Base-by-base conservation (phyloP, 176 grass and related monocot genomes). In the Dendrocalamus sinicus region DNA sequence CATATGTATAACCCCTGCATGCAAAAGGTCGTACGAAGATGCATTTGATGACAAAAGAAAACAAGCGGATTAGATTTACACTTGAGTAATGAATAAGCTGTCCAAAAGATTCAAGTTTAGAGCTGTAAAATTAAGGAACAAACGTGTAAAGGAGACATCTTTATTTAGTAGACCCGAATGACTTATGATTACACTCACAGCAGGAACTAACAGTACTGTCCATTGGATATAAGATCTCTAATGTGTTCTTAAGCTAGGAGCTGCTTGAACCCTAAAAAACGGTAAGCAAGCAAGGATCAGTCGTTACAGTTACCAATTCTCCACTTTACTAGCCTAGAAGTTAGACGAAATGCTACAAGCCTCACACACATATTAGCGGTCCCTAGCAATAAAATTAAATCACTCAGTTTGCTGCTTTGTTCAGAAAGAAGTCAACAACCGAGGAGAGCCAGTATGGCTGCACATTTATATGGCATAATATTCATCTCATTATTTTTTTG, bases 61-160 rank as follows among this genome's bases (percentile, higher is more conserved):
- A 37, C 55, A 86, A 47, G 24, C 13, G 61, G 32, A 59, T 53
- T 40, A 43, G 41, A 76, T 68, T 63, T 30, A 32, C 47, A 15
- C 20, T 14, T 51, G 30, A 78, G 52, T 68, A 9, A 67, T 55
- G 41, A 81, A 85, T 62, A 81, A 81, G 70, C 61, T 54, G 62
- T 17, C 26, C 15, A 62, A 69, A 70, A 67, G 26, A 32, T 72
- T 40, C 70, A 84, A 50, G 45, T 51, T 47, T 24, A 7, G 63
- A 70, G 48, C 54, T 74, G 68, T 53, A 14, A 74, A 52, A 81
- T 52, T 62, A 60, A 35, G 10, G 66, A 39, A 59, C 62, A 30
- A 61, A 41, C 55, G 10, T 28, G 24, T 10, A 81, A 68, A 81
- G 30, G 45, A 19, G 52, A 54, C 16, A 54, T 52, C 50, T 52